phyloP scores from a whole-genome alignment of 2,329 filamentous ascomycete genomes.

The Colletotrichum navitas region DNA sequence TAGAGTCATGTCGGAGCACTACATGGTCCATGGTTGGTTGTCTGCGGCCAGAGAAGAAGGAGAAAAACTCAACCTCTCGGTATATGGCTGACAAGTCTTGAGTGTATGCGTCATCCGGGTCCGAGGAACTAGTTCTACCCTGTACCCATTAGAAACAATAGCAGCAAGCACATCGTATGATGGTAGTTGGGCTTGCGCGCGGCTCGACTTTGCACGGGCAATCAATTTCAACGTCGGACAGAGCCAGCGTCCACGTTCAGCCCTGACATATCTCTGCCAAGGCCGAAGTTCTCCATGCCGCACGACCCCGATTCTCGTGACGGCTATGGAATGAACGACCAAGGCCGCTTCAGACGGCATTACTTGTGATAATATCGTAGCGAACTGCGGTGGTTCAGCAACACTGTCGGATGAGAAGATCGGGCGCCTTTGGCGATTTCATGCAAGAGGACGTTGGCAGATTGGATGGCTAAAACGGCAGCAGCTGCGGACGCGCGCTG shows the following conservation, averaged over 20 bases:
- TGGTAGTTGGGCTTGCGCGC: not conserved
- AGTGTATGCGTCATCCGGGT: not conserved
- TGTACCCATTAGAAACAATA: not conserved
- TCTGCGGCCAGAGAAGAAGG: conserved; percentile 3
- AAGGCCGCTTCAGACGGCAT: conserved; percentile 30
- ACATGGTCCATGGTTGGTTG: conserved; percentile 18
- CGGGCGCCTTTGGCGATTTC: conserved; percentile 14
- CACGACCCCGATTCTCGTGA: conserved; percentile 13
- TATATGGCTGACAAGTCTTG: not conserved
- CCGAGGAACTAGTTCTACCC: not conserved
- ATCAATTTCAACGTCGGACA: conserved; percentile 15
- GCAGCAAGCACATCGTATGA: not conserved
- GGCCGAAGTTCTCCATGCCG: not conserved
- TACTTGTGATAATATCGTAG: conserved; percentile 25
- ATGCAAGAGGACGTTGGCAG: conserved; percentile 15
- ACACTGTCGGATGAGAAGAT: conserved; percentile 37
- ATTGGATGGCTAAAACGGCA: conserved; percentile 27
- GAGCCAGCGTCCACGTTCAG: conserved; percentile 1
- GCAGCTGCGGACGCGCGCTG: conserved; percentile 7
- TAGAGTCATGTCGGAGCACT: conserved; percentile 4
- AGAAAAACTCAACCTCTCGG: conserved; percentile 15
- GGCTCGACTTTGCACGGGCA: conserved; percentile 10
- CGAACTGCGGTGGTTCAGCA: conserved; percentile 20
- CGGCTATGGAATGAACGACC: conserved; percentile 27
- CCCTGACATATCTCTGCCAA: conserved; percentile 2